Percentiles rank a stretch among this genome's conserved stretches.
Conservation (phyloP, 73 alveolate species). For the Effrenium voratum region DNA sequence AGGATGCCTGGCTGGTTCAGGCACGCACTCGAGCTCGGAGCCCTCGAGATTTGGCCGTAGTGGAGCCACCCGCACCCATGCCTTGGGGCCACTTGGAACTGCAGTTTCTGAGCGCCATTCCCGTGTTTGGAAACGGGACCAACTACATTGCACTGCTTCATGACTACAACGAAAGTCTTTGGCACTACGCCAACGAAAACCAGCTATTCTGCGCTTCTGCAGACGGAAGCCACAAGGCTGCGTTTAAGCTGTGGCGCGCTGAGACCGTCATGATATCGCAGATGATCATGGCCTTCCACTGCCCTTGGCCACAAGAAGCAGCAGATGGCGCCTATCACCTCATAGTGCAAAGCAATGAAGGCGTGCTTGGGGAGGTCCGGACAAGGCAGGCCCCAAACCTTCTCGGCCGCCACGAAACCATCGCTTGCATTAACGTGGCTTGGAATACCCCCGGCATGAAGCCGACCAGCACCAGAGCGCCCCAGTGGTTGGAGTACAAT, state of each 20-base stretch:
- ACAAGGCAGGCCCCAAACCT: background rate
- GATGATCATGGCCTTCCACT: no score
- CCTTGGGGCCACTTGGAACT: background rate
- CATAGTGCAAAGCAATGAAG: background rate
- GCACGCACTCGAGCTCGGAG: no score
- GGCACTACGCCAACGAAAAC: background rate
- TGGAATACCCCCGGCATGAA: background rate
- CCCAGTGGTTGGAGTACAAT: slow-evolving; percentile 21
- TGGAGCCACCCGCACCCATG: background rate
- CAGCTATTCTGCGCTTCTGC: background rate
- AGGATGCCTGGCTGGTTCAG: no score
- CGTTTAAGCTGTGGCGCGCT: background rate
- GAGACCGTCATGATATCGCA: no score
- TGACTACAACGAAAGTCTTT: background rate
- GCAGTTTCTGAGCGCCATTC: background rate
- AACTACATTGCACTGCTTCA: background rate
- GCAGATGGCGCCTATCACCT: background rate
- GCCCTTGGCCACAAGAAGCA: background rate
- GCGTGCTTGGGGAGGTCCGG: background rate
- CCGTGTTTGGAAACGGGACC: background rate
- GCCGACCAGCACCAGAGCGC: no score
- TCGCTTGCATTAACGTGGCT: background rate
- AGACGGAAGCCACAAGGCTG: background rate
- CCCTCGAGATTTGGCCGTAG: background rate
- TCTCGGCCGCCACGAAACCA: background rate